Percentiles rank a stretch among this genome's conserved stretches.
phyloP scores from a whole-genome alignment of 2,329 filamentous ascomycete genomes.

The Cladosporium phlei region DNA sequence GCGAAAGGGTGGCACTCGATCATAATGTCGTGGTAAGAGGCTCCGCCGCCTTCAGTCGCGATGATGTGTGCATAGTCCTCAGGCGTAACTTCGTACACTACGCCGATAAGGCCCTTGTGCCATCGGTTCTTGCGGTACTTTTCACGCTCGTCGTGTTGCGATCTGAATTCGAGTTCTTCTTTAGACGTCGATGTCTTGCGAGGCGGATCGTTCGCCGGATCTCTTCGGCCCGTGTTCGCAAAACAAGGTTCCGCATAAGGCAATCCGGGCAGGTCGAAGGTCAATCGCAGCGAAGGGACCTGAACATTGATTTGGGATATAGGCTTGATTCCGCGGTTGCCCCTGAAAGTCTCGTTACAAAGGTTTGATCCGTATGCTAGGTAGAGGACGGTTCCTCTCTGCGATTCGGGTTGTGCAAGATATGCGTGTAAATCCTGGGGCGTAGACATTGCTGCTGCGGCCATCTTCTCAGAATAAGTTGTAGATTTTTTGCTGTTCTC shows the following conservation, averaged over 20 bases:
- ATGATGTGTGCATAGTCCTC: constrained; percentile 82
- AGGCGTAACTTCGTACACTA: constrained; percentile 89
- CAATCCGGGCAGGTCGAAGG: constrained; percentile 79
- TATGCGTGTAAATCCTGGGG: constrained; percentile 2
- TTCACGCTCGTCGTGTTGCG: constrained; percentile 12
- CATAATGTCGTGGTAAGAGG: constrained; percentile 76
- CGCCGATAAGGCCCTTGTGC: constrained; percentile 80
- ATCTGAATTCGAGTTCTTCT: constrained; percentile 35
- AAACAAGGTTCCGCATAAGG: constrained; percentile 91
- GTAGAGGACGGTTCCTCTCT: constrained; percentile 31
- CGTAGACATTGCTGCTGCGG: neutral
- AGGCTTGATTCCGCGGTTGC: constrained; percentile 71
- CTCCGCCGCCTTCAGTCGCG: constrained; percentile 81
- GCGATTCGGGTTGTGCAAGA: neutral
- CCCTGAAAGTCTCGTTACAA: constrained; percentile 71
- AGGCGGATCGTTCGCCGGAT: constrained; percentile 31
- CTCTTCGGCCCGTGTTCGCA: constrained; percentile 67
- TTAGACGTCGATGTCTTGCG: neutral
- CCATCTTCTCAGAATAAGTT: neutral
- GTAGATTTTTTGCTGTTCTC: neutral
- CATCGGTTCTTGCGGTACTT: constrained; percentile 57
- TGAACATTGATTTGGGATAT: constrained; percentile 76
- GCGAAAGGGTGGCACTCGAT: constrained; percentile 72
- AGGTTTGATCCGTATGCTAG: constrained; percentile 88
- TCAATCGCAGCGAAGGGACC: constrained; percentile 70